These are phyloP conservation scores for Anisogramma anomala DNA, from an alignment of 2,329 filamentous ascomycete genomes.

Conservation along the genomic window DNA sequence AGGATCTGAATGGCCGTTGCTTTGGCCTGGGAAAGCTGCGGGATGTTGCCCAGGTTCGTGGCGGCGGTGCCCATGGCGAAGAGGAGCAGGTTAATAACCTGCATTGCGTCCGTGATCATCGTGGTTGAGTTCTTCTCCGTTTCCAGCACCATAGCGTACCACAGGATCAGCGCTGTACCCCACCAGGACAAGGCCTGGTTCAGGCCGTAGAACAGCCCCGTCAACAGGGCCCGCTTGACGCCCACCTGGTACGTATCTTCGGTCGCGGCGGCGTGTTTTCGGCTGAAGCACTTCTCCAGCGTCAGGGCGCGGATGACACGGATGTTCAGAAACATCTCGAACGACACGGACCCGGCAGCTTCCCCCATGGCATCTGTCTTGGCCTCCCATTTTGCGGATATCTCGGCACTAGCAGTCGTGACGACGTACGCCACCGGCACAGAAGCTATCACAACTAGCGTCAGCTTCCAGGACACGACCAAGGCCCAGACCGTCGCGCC, in stretches of 20 bases:
- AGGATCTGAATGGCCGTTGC: slow-evolving; percentile 64
- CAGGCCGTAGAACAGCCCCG: slow-evolving; percentile 65
- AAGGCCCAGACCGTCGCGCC: slow-evolving; percentile 68
- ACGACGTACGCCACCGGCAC: slow-evolving; percentile 56
- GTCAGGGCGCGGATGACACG: slow-evolving; percentile 65
- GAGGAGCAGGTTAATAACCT: slow-evolving; percentile 72
- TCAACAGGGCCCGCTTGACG: slow-evolving; percentile 51
- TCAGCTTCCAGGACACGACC: slow-evolving; percentile 65
- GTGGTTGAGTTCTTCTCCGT: slow-evolving; percentile 31
- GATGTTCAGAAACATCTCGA: slow-evolving; percentile 69
- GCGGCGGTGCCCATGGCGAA: slow-evolving; percentile 67
- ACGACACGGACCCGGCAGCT: slow-evolving; percentile 49
- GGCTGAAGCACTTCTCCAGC: slow-evolving; percentile 58
- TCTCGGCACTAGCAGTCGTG: slow-evolving; percentile 51
- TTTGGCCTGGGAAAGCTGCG: slow-evolving; percentile 65
- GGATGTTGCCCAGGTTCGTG: slow-evolving; percentile 60
- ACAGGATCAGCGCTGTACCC: slow-evolving; percentile 70
- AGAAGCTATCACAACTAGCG: slow-evolving; percentile 60
- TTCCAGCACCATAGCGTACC: slow-evolving; percentile 61
- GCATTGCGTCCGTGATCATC: slow-evolving; percentile 50
- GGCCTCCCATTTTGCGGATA: slow-evolving; percentile 62
- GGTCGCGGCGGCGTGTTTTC: slow-evolving; percentile 47
- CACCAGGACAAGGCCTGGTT: slow-evolving; percentile 62
- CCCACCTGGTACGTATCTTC: slow-evolving; percentile 47
- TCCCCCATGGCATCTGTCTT: slow-evolving; percentile 53